phyloP scores from a whole-genome alignment of 208 protist genomes.

The Trypanosoma cruzi region DNA sequence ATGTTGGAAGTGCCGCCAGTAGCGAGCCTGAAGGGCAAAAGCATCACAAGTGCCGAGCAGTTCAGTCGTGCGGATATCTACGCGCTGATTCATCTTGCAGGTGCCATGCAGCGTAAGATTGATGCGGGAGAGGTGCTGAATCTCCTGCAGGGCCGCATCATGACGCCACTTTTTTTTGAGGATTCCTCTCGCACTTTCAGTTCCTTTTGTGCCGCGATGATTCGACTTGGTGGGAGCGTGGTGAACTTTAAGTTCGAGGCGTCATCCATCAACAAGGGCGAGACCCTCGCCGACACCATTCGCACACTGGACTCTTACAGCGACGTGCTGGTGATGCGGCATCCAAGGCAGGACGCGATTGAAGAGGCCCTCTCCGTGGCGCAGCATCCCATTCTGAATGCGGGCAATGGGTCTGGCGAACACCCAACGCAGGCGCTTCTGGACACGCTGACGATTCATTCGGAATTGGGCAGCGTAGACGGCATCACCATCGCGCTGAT shows the following conservation, averaged over 20 bases:
- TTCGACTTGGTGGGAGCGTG: constrained; percentile 77
- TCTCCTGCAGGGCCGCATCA: constrained; percentile 67
- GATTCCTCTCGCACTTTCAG: constrained; percentile 78
- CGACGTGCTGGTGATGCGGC: constrained; percentile 96
- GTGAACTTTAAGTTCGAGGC: constrained; percentile 82
- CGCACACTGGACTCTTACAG: constrained; percentile 88
- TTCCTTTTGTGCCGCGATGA: constrained; percentile 86
- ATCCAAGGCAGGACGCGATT: constrained; percentile 92
- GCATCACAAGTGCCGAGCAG: constrained; percentile 61
- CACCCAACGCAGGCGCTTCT: constrained; percentile 99
- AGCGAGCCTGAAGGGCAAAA: constrained; percentile 63
- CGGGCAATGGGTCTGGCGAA: constrained; percentile 97
- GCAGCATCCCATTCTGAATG: constrained; percentile 95
- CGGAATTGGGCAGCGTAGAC: constrained; percentile 92
- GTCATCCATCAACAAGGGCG: constrained; percentile 87
- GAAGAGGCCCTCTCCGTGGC: constrained; percentile 58
- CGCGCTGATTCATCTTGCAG: constrained; percentile 57
- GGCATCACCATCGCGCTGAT: constrained; percentile 94
- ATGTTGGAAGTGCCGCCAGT: constrained; percentile 39
- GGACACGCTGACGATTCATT: constrained; percentile 96
- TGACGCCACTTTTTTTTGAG: constrained; percentile 90
- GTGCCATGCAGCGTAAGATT: constrained; percentile 45
- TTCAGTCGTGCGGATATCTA: constrained; percentile 77
- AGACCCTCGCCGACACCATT: constrained; percentile 87
- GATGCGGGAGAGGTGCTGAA: constrained; percentile 55